Base-by-base conservation (phyloP, 306 rosid genomes). In the Prunus padus region DNA sequence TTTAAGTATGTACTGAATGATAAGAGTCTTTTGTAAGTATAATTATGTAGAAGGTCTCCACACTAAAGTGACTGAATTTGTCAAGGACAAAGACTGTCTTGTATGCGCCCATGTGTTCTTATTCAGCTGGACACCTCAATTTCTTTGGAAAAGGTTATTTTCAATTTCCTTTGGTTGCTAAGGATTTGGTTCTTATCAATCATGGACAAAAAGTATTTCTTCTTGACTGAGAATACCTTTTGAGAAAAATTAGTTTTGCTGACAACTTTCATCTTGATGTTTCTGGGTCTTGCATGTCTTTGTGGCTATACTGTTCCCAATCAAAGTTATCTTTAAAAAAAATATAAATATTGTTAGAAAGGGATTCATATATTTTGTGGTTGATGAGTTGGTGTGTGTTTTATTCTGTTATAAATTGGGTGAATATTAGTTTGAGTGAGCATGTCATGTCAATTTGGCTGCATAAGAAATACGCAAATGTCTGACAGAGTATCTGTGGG, bases 41-140 rank as follows among this genome's bases (percentile, higher is more conserved):
- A 94, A 94, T 84, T 96, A 96, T 72, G 91, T 91, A 55, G 89
- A 85, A 81, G 98, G 97, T 75, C 90, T 94, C 67, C 98, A 92
- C 82, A 90, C 96, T n/a, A 89, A 92, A 85, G 96, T 94, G 77
- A 85, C 98, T n/a, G 97, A 92, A 73, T 94, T 94, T 81, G 93
- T 87, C 69, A 88, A 79, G 84, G 97, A 94, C 79, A 92, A 80
- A 80, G 98, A 94, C 67, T 94, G 98, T 74, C 90, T 94, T 76
- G 97, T 88, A 23, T 94, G 98, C 64, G 97, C 67, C 95, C 98
- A 23, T 97, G 98, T 67, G 78, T 94, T 80, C 88, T 87, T 23
- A 74, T 94, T 78, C 97, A 92, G 85, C 84, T 94, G 82, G 98
- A 91, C 67, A 78, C 96, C 76, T 88, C 97, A 19, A 65, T 90